Conservation (phyloP, 352 stramenopile species). For the Pythium dissotocum region DNA sequence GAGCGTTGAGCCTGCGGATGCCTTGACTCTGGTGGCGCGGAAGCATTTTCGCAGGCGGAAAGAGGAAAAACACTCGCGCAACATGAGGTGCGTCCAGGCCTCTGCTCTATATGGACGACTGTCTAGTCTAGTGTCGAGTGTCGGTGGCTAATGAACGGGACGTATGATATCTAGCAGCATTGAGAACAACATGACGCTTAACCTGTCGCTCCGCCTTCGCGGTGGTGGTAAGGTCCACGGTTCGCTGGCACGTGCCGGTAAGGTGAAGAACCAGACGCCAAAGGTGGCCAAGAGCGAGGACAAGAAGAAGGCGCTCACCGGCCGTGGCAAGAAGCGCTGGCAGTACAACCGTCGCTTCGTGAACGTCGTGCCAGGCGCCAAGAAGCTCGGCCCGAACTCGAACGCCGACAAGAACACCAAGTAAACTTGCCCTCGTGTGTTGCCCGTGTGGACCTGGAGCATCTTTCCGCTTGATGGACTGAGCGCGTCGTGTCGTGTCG, state of each 20-base stretch:
- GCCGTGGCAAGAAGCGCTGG: slow-evolving; percentile 99
- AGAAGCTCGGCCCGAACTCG: slow-evolving; percentile 98
- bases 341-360: slow-evolving; percentile 99
- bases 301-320: slow-evolving; percentile 96
- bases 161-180: slow-evolving; percentile 79
- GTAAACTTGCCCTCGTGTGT: slow-evolving; percentile 4
- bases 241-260: slow-evolving; percentile 99
- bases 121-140: neutral
- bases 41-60: slow-evolving; percentile 34
- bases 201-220: slow-evolving; percentile 95
- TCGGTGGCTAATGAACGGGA: neutral
- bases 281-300: slow-evolving; percentile 99
- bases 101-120: neutral
- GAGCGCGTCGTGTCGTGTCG: neutral
- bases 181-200: slow-evolving; percentile 96
- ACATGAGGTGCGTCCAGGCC: slow-evolving; percentile 24
- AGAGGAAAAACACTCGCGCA: slow-evolving; percentile 34
- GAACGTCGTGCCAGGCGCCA: slow-evolving; percentile 98
- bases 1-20: slow-evolving; percentile 14
- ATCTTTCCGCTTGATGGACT: slow-evolving; percentile 26
- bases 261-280: slow-evolving; percentile 99
- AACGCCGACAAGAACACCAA: slow-evolving; percentile 92
- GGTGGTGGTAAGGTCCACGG: slow-evolving; percentile 99
- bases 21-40: neutral
- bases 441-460: slow-evolving; percentile 7